Conservation (phyloP, 495 filamentous ascomycete species). For the Tuber borchii region DNA sequence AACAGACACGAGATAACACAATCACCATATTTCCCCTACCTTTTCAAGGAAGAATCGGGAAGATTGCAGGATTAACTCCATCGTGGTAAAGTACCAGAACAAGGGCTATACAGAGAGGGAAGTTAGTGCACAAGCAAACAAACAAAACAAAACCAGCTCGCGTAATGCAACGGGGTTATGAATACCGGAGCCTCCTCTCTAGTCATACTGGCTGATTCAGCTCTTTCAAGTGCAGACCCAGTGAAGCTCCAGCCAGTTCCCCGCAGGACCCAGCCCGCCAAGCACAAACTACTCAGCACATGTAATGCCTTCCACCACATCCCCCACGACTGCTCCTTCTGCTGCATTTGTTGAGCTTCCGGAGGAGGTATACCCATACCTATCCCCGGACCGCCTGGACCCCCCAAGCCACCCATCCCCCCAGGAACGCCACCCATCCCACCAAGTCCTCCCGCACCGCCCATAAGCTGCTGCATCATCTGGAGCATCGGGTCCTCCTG, state of each 20-base stretch:
- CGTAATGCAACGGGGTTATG: background rate
- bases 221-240: conserved; percentile 29
- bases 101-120: conserved; percentile 25
- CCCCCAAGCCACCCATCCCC: conserved; percentile 24
- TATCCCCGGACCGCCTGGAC: conserved; percentile 31
- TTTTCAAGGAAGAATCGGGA: conserved; percentile 39
- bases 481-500: conserved; percentile 39
- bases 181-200: conserved; percentile 36
- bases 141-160: conserved; percentile 7
- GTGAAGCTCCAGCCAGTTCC: conserved; percentile 26
- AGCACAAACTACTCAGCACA: conserved; percentile 23
- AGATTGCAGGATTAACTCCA: conserved; percentile 40
- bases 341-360: conserved; percentile 23
- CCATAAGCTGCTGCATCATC: conserved; percentile 39
- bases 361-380: conserved; percentile 25
- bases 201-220: conserved; percentile 18
- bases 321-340: conserved; percentile 27
- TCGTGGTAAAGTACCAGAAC: conserved; percentile 41
- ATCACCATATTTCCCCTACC: conserved; percentile 7
- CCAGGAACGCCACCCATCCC: conserved; percentile 22
- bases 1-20: background rate
- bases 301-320: conserved; percentile 37
- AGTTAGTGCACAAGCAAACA: background rate
- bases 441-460: conserved; percentile 20
- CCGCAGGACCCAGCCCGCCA: conserved; percentile 33